Percentiles rank a stretch among this genome's conserved stretches.
Conservation (phyloP, 768 basidiomycete genomes). For the Serendipita vermifera region DNA sequence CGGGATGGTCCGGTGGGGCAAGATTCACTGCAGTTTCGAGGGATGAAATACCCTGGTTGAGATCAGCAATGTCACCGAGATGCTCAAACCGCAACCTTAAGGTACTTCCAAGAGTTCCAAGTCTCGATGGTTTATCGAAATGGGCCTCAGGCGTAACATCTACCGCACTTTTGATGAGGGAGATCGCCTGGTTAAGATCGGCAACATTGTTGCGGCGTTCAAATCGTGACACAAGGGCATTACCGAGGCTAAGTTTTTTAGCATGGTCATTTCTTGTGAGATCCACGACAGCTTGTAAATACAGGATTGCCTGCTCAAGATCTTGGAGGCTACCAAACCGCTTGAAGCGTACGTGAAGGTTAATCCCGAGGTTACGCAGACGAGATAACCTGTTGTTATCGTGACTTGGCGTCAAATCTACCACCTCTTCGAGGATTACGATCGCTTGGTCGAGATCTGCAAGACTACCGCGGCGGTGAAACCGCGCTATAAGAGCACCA, state of each 20-base stretch:
- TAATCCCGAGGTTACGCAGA: no score
- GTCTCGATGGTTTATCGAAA: conserved; percentile 5
- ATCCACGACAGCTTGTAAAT: conserved; percentile 15
- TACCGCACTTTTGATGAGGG: no score
- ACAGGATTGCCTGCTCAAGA: conserved; percentile 21
- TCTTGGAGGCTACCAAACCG: conserved; percentile 21
- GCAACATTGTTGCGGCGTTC: no score
- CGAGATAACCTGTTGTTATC: no score
- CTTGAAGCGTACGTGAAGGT: no score
- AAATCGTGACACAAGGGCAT: no score
- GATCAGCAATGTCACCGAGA: conserved; percentile 9
- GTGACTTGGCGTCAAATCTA: conserved; percentile 10
- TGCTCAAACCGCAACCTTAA: conserved; percentile 7
- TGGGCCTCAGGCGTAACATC: conserved; percentile 11
- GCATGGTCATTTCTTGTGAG: no score
- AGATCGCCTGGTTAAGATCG: no score
- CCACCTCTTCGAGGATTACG: not conserved
- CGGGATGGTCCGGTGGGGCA: conserved; percentile 17
- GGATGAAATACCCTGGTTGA: conserved; percentile 12
- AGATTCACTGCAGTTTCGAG: conserved; percentile 16
- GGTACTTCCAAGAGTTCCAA: conserved; percentile 13
- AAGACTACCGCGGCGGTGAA: conserved; percentile 11
- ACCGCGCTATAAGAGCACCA: conserved; percentile 3
- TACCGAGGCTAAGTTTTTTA: no score
- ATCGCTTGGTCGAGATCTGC: conserved; percentile 13